Base-by-base conservation (phyloP, 2,329 filamentous ascomycete species). In the Cercospora canescens region DNA sequence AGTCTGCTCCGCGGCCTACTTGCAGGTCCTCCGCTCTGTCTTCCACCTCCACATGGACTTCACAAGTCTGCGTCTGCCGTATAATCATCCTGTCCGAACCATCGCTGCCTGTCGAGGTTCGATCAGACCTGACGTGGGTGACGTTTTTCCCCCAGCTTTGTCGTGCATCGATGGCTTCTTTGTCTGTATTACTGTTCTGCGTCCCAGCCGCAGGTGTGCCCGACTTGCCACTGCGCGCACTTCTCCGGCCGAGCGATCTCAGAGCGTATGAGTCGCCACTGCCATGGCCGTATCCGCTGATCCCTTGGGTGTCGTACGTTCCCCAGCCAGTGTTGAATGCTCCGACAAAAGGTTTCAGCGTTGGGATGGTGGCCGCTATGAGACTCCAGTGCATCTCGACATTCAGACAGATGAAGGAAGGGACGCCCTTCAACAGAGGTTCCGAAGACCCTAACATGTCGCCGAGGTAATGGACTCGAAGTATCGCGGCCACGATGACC, bases 271-370 rank as follows among this genome's bases (percentile, higher is more conserved):
- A 70, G n/a, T 58, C 50, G 48, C 54, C 66, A 55, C 66, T 69
- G 30, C 57, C 62, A 18, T 67, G 58, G 8, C 70, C 70, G 26
- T 70, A 70, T 24, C 70, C 68, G 35, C 63, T 64, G 35, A 69
- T 39, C 2, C 70, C 70, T 21, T 63, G 63, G 14, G 65, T 66
- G 26, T 72, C 69, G 64, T 66, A 64, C 4, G 71, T 71, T 16
- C 71, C 71, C 66, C 67, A 72, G 9, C 68, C 61, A 3, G 71
- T 73, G 34, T 73, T 73, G 64, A 72, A 71, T 12, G 71, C 70
- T 26, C 67, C 64, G 16, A 73, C 64, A 54, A 73, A 73, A n/a
- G 68, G 66, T 32, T 72, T 72, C 7, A 73, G 61, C 0, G 70
- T 72, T 2, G 71, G 70, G 18, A 72, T 70, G 1, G 70, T 72